Evolutionary conservation across 345 rosid species (phyloP).

Genomic region (Dimocarpus longan): DNA sequence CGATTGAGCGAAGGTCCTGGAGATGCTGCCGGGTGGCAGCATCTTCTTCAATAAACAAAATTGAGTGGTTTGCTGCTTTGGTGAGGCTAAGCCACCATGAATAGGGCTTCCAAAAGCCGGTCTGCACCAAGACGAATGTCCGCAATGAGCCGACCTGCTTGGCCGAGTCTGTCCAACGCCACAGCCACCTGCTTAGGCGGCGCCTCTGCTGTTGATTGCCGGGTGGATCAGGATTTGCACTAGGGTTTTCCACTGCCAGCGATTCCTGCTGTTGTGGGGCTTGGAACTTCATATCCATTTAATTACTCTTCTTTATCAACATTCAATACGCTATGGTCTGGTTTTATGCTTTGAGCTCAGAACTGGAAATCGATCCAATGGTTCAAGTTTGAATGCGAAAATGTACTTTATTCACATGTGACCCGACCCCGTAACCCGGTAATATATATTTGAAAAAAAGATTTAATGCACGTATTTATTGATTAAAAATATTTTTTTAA

Average conservation of each 20-base stretch:
- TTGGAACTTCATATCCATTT: slow-evolving; percentile 28
- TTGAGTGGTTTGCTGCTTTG: slow-evolving; percentile 61
- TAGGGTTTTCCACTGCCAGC: slow-evolving; percentile 29
- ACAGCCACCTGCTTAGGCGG: slow-evolving; percentile 95
- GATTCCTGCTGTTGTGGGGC: slow-evolving; percentile 32
- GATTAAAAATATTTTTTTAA: too few relatives aligned
- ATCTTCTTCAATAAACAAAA: slow-evolving; percentile 66
- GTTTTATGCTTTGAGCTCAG: not conserved
- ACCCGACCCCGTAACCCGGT: too few relatives aligned
- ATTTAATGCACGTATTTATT: too few relatives aligned
- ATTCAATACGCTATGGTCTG: not conserved
- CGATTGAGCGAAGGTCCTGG: slow-evolving; percentile 72
- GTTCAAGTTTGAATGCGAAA: too few relatives aligned
- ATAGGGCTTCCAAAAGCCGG: slow-evolving; percentile 87
- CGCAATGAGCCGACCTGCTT: slow-evolving; percentile 85
- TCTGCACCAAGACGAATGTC: slow-evolving; percentile 90
- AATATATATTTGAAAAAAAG: too few relatives aligned
- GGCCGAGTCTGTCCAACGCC: slow-evolving; percentile 90
- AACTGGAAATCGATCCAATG: not conserved
- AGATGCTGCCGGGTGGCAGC: slow-evolving; percentile 85
- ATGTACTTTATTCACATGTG: too few relatives aligned
- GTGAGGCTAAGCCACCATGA: slow-evolving; percentile 69
- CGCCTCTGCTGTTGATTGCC: slow-evolving; percentile 54
- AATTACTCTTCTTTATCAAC: not conserved
- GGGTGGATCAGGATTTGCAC: slow-evolving; percentile 22